A percentile compares a stretch with the other conserved stretches of the same genome.
These are phyloP conservation scores for Rhodamnia argentea DNA, from an alignment of 345 rosid genomes.

Conservation along the genomic window DNA sequence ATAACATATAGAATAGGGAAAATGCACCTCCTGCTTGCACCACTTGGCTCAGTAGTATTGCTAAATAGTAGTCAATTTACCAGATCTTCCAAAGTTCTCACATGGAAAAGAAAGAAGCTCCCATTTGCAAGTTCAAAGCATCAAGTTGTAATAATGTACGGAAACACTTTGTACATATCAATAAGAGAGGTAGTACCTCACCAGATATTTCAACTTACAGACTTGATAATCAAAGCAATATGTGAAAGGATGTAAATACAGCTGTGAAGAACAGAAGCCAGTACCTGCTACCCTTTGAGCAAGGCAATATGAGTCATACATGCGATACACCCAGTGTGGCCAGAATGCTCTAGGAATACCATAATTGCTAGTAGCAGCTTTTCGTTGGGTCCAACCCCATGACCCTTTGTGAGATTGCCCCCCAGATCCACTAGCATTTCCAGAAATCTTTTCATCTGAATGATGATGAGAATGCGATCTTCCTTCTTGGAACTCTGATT, in stretches of 20 bases:
- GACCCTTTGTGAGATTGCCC: conserved; percentile 19
- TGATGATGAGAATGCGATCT: conserved; percentile 3
- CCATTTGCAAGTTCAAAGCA: not conserved
- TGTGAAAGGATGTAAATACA: not conserved
- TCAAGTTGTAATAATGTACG: not conserved
- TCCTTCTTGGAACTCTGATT: conserved; percentile 18
- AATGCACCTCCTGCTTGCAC: not conserved
- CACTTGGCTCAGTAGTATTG: not conserved
- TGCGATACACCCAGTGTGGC: conserved; percentile 82
- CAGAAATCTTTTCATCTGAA: conserved; percentile 14
- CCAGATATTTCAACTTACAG: not conserved
- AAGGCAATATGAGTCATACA: conserved; percentile 83
- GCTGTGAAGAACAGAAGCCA: not conserved
- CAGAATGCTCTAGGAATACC: conserved; percentile 56
- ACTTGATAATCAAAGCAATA: not conserved
- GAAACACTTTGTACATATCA: not conserved
- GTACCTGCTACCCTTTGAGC: conserved; percentile 88
- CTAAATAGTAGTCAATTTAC: not conserved
- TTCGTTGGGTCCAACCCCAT: conserved; percentile 13
- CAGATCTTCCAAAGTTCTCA: not conserved
- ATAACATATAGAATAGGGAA: not conserved
- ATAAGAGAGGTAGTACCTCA: not conserved
- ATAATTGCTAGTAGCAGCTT: conserved; percentile 24
- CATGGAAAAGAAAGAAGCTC: not conserved
- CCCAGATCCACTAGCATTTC: conserved; percentile 12